Evolutionary conservation across 2,329 filamentous ascomycete species (phyloP).

Genomic region (Dactylonectria macrodidyma): DNA sequence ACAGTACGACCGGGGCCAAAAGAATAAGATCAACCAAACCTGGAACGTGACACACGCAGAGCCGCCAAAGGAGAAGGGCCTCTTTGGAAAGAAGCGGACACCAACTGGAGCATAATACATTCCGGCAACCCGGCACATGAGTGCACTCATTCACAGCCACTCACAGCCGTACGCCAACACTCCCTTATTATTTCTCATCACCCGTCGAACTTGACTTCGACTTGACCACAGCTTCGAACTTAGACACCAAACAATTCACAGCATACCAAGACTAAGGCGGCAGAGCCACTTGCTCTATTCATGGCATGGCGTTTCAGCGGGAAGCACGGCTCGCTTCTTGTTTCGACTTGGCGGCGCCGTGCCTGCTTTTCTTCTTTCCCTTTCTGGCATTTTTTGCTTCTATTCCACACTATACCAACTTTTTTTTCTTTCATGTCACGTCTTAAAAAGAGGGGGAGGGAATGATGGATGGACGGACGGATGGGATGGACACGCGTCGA

Average conservation of each 20-base stretch:
- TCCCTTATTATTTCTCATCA: constrained; percentile 12
- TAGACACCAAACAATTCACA: constrained; percentile 34
- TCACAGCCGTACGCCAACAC: background rate
- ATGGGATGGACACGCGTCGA: constrained; percentile 41
- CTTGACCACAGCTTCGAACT: constrained; percentile 27
- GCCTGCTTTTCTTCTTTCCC: constrained; percentile 40
- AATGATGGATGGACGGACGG: constrained; percentile 38
- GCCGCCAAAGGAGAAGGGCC: constrained; percentile 55
- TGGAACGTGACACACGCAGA: constrained; percentile 50
- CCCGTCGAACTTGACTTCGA: constrained; percentile 30
- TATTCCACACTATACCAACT: constrained; percentile 20
- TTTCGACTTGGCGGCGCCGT: constrained; percentile 43
- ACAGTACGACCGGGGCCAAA: constrained; percentile 57
- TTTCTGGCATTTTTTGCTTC: constrained; percentile 29
- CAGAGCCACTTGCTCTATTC: constrained; percentile 40
- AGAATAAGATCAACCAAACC: constrained; percentile 47
- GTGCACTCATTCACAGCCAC: constrained; percentile 10
- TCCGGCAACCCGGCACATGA: background rate
- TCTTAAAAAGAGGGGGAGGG: constrained; percentile 35
- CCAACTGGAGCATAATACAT: constrained; percentile 33
- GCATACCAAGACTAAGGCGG: constrained; percentile 25
- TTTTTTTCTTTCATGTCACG: constrained; percentile 25
- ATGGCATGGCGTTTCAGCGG: constrained; percentile 48
- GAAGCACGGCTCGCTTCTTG: constrained; percentile 42
- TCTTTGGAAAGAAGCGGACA: constrained; percentile 59